Evolutionary conservation across 176 grass and related monocot genomes (phyloP), one percentile per base, ranked within the genome.

Genomic region (Hyparrhenia diplandra): DNA sequence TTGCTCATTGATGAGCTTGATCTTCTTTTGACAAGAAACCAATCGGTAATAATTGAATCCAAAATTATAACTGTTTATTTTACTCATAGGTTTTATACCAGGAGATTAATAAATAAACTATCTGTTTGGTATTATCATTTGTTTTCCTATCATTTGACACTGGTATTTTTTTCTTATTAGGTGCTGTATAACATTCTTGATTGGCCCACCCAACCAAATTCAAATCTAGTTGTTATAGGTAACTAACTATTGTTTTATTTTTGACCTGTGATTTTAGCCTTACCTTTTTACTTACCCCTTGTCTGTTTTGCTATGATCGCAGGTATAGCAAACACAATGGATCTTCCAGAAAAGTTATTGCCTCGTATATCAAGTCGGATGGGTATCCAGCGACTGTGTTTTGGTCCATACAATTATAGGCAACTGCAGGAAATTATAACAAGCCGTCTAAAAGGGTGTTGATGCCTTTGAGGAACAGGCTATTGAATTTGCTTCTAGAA

Each of bases 281-380:
- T 58, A 27, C 55, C 8, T 71, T 86, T 86, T 88, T 92, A 84
- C 42, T 78, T 78, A 65, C 58, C 83, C 18, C 45, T 70, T 82
- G 6, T 31, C 27, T 84, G 27, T 90, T 77, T 63, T 84, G 71
- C 63, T 82, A 47, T 84, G 72, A 66, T 80, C 77, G 37, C 86
- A 98, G 96, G 96, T 49, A 93, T 98, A 88, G 92, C 96, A 75
- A 98, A 98, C 76, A 98, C 96, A 39, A 95, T 98, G 96, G 90
- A 98, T 85, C 89, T 98, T 67, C 95, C 95, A 72, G 95, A 98
- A 80, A 94, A 98, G 55, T 76, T 98, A 28, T 82, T 94, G 29
- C 95, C 95, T 21, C 95, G 95, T 55, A 98, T 98, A 74, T 98
- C 95, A 39, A 98, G 95, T 86, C 79, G 95, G 86, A 98, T 98